phyloP scores from a whole-genome alignment of 1,139 yeast genomes.

The Blastobotrys apis region DNA sequence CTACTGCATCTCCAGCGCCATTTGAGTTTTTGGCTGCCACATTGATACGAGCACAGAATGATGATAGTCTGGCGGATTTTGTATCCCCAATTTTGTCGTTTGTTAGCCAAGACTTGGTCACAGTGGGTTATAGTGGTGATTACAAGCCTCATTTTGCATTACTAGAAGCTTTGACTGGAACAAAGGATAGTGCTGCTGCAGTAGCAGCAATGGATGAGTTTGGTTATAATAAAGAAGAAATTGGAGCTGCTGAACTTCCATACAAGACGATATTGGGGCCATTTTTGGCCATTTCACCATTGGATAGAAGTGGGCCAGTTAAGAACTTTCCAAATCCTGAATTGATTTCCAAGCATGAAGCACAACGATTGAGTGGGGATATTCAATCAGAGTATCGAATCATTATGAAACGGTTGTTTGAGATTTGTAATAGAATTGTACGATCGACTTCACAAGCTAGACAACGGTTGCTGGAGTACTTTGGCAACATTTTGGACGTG shows the following conservation, averaged over 20 bases:
- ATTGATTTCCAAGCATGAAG: conserved; percentile 22
- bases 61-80: conserved; percentile 59
- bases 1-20: conserved; percentile 23
- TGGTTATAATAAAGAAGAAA: conserved; percentile 35
- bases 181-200: conserved; percentile 58
- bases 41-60: conserved; percentile 56
- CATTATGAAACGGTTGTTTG: conserved; percentile 46
- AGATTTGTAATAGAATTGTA: conserved; percentile 67
- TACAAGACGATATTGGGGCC: conserved; percentile 70
- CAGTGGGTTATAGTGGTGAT: conserved; percentile 31
- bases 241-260: conserved; percentile 46
- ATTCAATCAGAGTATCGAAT: conserved; percentile 31
- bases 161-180: conserved; percentile 55
- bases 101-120: conserved; percentile 22
- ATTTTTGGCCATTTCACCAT: conserved; percentile 68
- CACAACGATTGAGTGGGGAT: conserved; percentile 24
- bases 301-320: conserved; percentile 35
- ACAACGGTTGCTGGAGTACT: conserved; percentile 56
- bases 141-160: conserved; percentile 51
- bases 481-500: conserved; percentile 65
- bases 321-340: conserved; percentile 29
- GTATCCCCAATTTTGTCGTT: conserved; percentile 43
- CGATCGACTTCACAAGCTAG: conserved; percentile 70
- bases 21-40: conserved; percentile 57
- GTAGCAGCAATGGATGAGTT: conserved; percentile 58